Conservation (phyloP, 805 yeast species). For the Naumovozyma castellii region DNA sequence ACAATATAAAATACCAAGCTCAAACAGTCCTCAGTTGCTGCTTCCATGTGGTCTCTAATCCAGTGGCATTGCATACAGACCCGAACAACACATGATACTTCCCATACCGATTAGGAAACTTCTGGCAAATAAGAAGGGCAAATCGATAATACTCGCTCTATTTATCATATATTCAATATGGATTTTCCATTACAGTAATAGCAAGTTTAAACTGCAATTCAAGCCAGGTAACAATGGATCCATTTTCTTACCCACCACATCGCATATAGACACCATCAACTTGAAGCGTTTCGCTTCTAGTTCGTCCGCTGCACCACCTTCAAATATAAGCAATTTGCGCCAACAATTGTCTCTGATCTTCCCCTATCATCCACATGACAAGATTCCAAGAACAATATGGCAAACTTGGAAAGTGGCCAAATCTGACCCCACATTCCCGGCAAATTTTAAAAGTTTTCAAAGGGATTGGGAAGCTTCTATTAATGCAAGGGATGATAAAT, state of each 20-base stretch:
- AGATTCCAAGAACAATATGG: conserved; percentile 78
- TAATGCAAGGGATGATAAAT: conserved; percentile 18
- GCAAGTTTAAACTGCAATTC: conserved; percentile 2
- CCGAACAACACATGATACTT: too few relatives aligned
- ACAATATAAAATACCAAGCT: too few relatives aligned
- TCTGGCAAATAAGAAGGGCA: not conserved
- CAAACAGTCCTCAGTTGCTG: too few relatives aligned
- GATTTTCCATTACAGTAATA: conserved; percentile 7
- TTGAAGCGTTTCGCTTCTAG: conserved; percentile 10
- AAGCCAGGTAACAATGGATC: not conserved
- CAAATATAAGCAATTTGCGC: conserved; percentile 15
- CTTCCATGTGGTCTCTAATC: too few relatives aligned
- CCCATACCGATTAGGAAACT: not conserved
- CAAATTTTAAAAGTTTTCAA: conserved; percentile 40
- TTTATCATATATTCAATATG: conserved; percentile 3
- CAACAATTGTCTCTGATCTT: conserved; percentile 55
- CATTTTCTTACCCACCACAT: conserved; percentile 20
- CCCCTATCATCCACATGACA: conserved; percentile 59
- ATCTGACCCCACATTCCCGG: conserved; percentile 48
- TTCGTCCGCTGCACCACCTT: not conserved
- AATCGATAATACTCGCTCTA: conserved; percentile 1
- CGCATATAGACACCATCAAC: conserved; percentile 14
- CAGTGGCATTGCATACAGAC: too few relatives aligned
- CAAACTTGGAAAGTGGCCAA: conserved; percentile 83
- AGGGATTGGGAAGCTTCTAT: conserved; percentile 44